A percentile compares a stretch with the other conserved stretches of the same genome.
phyloP scores from a whole-genome alignment of 2,329 filamentous ascomycete species.

The Cladosporium sphaerospermum region DNA sequence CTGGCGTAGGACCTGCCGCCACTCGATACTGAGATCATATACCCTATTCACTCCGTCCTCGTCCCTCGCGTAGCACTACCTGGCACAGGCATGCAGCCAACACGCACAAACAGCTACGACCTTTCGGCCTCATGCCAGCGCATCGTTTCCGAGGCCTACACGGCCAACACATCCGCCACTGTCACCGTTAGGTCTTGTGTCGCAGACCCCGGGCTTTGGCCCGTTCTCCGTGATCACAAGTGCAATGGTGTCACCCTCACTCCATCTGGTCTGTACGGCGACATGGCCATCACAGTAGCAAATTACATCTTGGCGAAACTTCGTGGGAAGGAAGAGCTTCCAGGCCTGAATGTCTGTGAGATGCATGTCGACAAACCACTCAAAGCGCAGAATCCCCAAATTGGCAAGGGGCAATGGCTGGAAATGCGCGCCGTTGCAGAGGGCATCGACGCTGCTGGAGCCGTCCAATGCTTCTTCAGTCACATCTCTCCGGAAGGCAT shows the following conservation, averaged over 20 bases:
- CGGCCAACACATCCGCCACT: constrained; percentile 11
- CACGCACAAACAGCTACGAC: background rate
- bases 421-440: constrained; percentile 20
- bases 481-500: constrained; percentile 20
- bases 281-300: constrained; percentile 29
- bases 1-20: too few species aligned
- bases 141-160: constrained; percentile 15
- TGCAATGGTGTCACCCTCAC: constrained; percentile 29
- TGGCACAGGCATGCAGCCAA: constrained; percentile 1
- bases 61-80: background rate
- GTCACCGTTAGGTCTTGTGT: constrained; percentile 23
- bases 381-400: constrained; percentile 19
- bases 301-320: constrained; percentile 20
- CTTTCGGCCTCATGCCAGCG: constrained; percentile 23
- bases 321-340: constrained; percentile 9
- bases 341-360: constrained; percentile 22
- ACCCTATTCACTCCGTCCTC: too few species aligned
- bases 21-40: too few species aligned
- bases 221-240: constrained; percentile 26
- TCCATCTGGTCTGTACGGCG: constrained; percentile 29
- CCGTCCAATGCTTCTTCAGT: constrained; percentile 19
- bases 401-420: constrained; percentile 19
- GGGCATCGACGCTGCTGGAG: background rate
- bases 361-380: constrained; percentile 24
- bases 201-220: constrained; percentile 18